Evolutionary conservation across 1,284 basidiomycete species (phyloP), one percentile per base, ranked within the genome.

Genomic region (Malassezia slooffiae): DNA sequence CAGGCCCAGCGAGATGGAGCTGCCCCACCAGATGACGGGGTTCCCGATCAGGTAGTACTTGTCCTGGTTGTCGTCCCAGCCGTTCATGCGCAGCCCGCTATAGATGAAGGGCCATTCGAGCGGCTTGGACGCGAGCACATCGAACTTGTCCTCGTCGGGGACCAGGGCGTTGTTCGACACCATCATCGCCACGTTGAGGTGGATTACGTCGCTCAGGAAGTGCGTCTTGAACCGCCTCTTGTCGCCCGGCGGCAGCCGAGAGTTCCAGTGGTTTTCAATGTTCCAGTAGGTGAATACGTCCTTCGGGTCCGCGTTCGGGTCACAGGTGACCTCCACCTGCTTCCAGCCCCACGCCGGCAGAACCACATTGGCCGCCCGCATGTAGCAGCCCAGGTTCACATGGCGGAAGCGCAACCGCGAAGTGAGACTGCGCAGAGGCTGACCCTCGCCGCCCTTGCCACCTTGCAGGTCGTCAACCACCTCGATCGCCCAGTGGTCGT

Each of bases 291-390:
- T 93, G 72, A 90, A 86, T 16, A 77, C 70, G 70, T 96, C 86
- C 26, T 73, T 76, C 1, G 80, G 80, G 61, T 87, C 79, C 69
- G 90, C 85, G 66, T 86, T 81, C 72, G 86, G 88, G 49, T 82
- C 81, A 71, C 93, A 97, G 52, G 81, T 83, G 34, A 95, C 90
- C 71, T 97, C 91, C 47, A 95, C 78, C 73, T 99, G 93, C 73
- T 96, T 96, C 79, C 95, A 99, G 17, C 91, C 91, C 93, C 91
- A 97, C 71, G 93, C 86, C 2, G 93, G 91, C 28, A 99, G 73
- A 33, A 86, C 76, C 1, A 81, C 78, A 67, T 91, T 95, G 38
- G 84, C 84, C 3, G 91, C 90, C 17, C 82, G 78, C 33, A 97
- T 73, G 72, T 96, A 96, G 54, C 65, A 68, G 22, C 48, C 46